These are phyloP conservation scores for Schwanniomyces sp. DNA, from an alignment of 805 yeast genomes.

Conservation along the genomic window DNA sequence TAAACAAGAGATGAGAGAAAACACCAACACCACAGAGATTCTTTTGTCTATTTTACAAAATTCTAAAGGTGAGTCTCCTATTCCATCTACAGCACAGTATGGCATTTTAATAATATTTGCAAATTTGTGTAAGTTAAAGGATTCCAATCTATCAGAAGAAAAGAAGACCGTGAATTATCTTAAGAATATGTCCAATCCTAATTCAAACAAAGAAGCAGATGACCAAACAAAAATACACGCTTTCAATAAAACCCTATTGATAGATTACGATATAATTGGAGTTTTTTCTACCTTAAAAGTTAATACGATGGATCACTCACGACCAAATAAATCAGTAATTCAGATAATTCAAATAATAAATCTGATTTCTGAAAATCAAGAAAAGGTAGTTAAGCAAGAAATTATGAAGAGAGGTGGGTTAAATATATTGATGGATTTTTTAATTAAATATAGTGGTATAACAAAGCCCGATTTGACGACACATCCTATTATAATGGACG, in stretches of 20 bases:
- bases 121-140: constrained; percentile 36
- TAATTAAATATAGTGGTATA: constrained; percentile 29
- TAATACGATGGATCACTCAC: constrained; percentile 8
- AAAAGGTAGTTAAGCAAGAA: constrained; percentile 25
- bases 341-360: constrained; percentile 33
- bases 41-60: constrained; percentile 11
- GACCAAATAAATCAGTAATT: constrained; percentile 10
- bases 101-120: constrained; percentile 44
- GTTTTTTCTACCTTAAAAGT: constrained; percentile 17
- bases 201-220: constrained; percentile 17
- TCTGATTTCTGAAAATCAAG: constrained; percentile 31
- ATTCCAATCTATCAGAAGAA: constrained; percentile 22
- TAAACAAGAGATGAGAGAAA: constrained; percentile 33
- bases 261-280: constrained; percentile 21
- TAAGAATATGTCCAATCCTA: constrained; percentile 35
- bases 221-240: constrained; percentile 23
- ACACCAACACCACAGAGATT: constrained; percentile 25
- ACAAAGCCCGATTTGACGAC: constrained; percentile 18
- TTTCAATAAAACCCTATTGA: constrained; percentile 29
- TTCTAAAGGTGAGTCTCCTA: not conserved
- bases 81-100: constrained; percentile 23
- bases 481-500: constrained; percentile 13
- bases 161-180: constrained; percentile 35
- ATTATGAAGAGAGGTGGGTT: constrained; percentile 49
- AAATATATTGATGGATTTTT: constrained; percentile 36